These are phyloP conservation scores for Abrus precatorius DNA, from an alignment of 306 rosid genomes.

Conservation along the genomic window DNA sequence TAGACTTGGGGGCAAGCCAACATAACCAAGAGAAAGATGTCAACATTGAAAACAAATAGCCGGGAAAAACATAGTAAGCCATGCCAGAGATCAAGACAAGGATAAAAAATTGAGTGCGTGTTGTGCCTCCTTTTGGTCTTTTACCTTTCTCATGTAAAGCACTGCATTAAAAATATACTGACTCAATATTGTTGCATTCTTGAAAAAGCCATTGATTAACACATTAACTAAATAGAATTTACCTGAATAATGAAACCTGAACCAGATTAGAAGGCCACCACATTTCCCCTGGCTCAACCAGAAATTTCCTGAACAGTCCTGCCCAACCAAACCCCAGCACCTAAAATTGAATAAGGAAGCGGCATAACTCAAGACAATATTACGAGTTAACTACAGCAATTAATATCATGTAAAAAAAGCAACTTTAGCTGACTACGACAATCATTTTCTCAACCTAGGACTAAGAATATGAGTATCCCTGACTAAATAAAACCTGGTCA, in stretches of 20 bases:
- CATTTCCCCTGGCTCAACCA: slow-evolving; percentile 87
- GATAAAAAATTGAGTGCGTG: slow-evolving; percentile 70
- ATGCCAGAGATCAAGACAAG: slow-evolving; percentile 60
- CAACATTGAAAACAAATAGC: slow-evolving; percentile 64
- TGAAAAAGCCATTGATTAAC: background rate
- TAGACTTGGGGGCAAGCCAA: slow-evolving; percentile 72
- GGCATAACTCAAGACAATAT: background rate
- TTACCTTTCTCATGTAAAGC: slow-evolving; percentile 79
- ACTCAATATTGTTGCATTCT: slow-evolving; percentile 19
- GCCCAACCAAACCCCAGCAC: slow-evolving; percentile 81
- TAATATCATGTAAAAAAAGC: background rate
- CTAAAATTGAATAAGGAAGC: slow-evolving; percentile 41
- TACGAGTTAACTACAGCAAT: background rate
- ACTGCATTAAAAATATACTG: slow-evolving; percentile 50
- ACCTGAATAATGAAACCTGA: slow-evolving; percentile 84
- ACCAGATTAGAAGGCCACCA: slow-evolving; percentile 89
- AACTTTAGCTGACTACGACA: background rate
- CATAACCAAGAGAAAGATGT: slow-evolving; percentile 83
- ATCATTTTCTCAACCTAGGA: background rate
- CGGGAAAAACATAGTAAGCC: slow-evolving; percentile 77
- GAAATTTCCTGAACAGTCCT: slow-evolving; percentile 70
- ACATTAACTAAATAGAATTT: background rate
- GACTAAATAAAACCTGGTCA: background rate
- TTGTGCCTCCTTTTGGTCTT: slow-evolving; percentile 64
- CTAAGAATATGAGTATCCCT: background rate